A percentile compares a stretch with the other conserved stretches of the same genome.
Evolutionary conservation across 2,329 filamentous ascomycete genomes (phyloP).

Genomic region (Botryosphaeria dothidea): DNA sequence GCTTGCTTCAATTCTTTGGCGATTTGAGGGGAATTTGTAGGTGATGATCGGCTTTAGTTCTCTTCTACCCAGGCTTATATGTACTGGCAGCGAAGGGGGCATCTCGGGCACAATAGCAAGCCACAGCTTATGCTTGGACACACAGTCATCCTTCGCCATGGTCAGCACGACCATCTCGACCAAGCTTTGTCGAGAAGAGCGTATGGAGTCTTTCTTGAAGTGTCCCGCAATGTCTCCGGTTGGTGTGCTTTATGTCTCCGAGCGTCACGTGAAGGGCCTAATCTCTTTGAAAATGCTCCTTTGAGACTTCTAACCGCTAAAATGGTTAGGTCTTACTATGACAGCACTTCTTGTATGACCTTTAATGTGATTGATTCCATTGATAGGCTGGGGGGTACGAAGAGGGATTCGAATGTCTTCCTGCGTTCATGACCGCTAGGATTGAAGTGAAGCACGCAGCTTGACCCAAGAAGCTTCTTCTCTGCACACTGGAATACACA

Average conservation of each 20-base stretch:
- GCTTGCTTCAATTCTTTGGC: no score
- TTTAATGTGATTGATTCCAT: no score
- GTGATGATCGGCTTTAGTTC: no score
- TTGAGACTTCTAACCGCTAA: not conserved
- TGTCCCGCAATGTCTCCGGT: not conserved
- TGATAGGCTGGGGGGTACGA: no score
- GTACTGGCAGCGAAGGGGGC: not conserved
- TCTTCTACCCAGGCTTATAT: not conserved
- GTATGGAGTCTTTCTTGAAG: not conserved
- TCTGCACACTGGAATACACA: no score
- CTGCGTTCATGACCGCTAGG: no score
- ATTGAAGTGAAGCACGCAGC: no score
- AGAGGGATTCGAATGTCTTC: no score
- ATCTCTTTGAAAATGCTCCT: not conserved
- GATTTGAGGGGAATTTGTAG: no score
- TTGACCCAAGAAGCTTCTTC: no score
- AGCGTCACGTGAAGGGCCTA: not conserved
- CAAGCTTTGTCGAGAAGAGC: not conserved
- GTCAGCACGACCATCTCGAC: not conserved
- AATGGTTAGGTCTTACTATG: not conserved
- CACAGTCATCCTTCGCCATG: no score
- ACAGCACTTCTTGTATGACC: not conserved
- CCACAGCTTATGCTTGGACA: not conserved
- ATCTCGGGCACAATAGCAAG: not conserved
- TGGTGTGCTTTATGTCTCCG: conserved; percentile 1